Percentiles rank a stretch among this genome's conserved stretches.
These are phyloP conservation scores for Scheffersomyces illinoinensis DNA, from an alignment of 1,139 yeast genomes.

Conservation along the genomic window DNA sequence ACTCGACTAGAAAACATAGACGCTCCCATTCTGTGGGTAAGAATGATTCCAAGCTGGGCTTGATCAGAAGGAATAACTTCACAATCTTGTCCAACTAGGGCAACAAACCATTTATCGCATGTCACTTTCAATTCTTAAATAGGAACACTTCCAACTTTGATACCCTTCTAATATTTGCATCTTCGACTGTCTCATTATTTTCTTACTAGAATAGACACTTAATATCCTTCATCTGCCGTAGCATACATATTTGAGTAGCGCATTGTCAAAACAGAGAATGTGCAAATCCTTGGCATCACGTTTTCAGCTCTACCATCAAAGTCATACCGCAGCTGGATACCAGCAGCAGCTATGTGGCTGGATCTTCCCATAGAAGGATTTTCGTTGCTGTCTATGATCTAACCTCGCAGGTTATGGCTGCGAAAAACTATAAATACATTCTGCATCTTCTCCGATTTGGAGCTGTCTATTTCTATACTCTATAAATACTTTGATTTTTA, in stretches of 20 bases:
- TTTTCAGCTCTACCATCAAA: too few species aligned
- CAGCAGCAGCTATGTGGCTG: not conserved
- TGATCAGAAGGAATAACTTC: constrained; percentile 35
- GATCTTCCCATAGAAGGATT: too few species aligned
- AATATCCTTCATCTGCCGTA: not conserved
- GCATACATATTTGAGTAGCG: not conserved
- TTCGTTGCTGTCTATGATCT: too few species aligned
- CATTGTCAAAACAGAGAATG: too few species aligned
- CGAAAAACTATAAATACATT: not conserved
- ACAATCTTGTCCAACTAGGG: constrained; percentile 15
- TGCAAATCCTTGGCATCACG: too few species aligned
- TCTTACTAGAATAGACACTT: not conserved
- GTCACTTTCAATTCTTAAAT: not conserved
- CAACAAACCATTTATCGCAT: not conserved
- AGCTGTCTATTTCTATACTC: not conserved
- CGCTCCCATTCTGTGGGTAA: constrained; percentile 43
- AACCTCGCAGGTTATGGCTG: not conserved
- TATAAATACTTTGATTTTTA: too few species aligned
- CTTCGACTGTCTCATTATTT: not conserved
- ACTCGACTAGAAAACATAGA: constrained; percentile 22
- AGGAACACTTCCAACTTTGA: not conserved
- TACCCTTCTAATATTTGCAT: not conserved
- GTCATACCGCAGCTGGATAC: too few species aligned
- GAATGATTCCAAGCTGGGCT: constrained; percentile 35
- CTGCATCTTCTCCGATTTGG: not conserved